phyloP scores from a whole-genome alignment of 352 stramenopile genomes.

The Pythium brachiatum region DNA sequence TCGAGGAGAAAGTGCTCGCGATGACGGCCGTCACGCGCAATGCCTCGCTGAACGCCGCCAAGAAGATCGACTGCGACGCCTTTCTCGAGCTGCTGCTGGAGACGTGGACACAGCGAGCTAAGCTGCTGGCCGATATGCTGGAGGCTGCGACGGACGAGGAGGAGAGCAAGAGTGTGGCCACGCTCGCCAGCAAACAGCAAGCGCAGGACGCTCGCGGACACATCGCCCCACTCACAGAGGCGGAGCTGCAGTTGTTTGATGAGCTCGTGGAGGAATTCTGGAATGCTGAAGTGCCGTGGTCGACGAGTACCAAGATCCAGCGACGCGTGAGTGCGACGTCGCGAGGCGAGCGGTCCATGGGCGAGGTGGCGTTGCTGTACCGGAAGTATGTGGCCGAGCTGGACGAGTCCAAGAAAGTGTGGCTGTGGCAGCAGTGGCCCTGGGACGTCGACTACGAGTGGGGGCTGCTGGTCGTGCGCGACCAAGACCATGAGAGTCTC shows the following conservation, averaged over 20 bases:
- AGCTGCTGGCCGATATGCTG: constrained; percentile 40
- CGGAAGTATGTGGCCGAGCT: constrained; percentile 22
- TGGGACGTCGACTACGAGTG: constrained; percentile 32
- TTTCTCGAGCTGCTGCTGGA: constrained; percentile 66
- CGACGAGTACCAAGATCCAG: constrained; percentile 35
- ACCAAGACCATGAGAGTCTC: background rate
- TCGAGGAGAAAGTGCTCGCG: constrained; percentile 47
- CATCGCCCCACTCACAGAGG: constrained; percentile 32
- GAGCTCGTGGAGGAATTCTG: constrained; percentile 65
- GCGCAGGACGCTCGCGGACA: constrained; percentile 41
- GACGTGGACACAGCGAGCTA: constrained; percentile 58
- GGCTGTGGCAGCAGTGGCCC: constrained; percentile 24
- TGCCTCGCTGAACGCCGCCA: constrained; percentile 40
- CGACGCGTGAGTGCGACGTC: constrained; percentile 23
- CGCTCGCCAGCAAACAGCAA: constrained; percentile 34
- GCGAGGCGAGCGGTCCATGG: constrained; percentile 26
- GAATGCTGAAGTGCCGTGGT: constrained; percentile 62
- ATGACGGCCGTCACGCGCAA: constrained; percentile 40
- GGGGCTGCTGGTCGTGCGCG: constrained; percentile 18
- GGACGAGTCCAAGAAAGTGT: constrained; percentile 21
- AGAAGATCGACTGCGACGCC: constrained; percentile 77
- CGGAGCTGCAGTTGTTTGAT: constrained; percentile 48
- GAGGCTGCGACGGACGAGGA: constrained; percentile 62
- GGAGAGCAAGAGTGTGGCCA: constrained; percentile 27
- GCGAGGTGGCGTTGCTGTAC: constrained; percentile 49